These are phyloP conservation scores for Umbelopsis ramanniana DNA, from an alignment of 192 early-diverging fungal genomes.

Conservation along the genomic window DNA sequence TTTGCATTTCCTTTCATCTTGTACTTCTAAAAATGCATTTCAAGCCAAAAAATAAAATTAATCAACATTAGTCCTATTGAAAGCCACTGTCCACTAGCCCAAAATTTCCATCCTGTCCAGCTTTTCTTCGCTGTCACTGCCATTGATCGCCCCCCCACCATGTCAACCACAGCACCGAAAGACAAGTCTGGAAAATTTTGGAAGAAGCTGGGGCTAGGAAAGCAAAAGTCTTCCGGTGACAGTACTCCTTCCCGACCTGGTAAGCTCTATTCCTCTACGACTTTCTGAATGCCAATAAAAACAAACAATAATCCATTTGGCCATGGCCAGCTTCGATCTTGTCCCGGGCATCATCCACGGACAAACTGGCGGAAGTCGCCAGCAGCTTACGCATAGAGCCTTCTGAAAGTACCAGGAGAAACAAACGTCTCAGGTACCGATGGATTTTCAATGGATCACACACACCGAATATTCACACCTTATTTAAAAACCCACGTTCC, in stretches of 20 bases:
- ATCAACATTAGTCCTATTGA: no score
- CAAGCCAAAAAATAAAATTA: no score
- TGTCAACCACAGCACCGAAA: slow-evolving; percentile 28
- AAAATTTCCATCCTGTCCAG: not conserved
- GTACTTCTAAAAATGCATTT: not conserved
- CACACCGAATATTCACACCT: not conserved
- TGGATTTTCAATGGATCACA: no score
- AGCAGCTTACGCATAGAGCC: not conserved
- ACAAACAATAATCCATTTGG: not conserved
- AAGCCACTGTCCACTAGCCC: no score
- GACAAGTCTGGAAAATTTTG: slow-evolving; percentile 37
- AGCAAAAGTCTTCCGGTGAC: slow-evolving; percentile 21
- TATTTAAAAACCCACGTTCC: not conserved
- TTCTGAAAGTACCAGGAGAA: slow-evolving; percentile 4
- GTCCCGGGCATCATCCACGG: slow-evolving; percentile 11
- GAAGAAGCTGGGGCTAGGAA: slow-evolving; percentile 35
- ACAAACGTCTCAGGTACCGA: slow-evolving; percentile 8
- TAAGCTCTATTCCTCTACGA: not conserved
- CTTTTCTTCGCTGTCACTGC: not conserved
- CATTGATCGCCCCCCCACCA: not conserved
- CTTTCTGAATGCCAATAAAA: not conserved
- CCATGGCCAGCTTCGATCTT: not conserved
- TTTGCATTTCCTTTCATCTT: not conserved
- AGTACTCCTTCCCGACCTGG: slow-evolving; percentile 6
- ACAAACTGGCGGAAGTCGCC: not conserved